Conservation (phyloP, 768 basidiomycete species). For the Pisolithus marmoratus region DNA sequence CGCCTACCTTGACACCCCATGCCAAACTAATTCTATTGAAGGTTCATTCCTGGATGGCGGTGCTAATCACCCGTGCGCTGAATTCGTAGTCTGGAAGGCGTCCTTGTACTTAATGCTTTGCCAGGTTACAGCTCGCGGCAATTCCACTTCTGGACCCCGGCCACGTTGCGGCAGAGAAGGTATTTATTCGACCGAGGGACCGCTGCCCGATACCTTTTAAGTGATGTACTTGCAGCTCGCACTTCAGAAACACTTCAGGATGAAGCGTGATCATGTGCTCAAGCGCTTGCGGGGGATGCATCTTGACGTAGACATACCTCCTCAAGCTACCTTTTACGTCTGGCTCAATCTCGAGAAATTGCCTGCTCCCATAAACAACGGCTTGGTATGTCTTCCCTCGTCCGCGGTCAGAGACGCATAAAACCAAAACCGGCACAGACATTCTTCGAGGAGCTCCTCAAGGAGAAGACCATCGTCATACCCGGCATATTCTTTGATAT, state of each 20-base stretch:
- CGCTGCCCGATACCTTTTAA: not conserved
- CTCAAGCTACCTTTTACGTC: slow-evolving; percentile 85
- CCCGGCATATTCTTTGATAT: slow-evolving; percentile 90
- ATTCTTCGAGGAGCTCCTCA: slow-evolving; percentile 92
- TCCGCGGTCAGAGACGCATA: not conserved
- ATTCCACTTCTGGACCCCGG: slow-evolving; percentile 73
- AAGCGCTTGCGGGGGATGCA: slow-evolving; percentile 72
- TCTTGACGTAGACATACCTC: slow-evolving; percentile 72
- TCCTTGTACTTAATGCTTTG: not conserved
- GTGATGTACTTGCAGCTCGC: slow-evolving; percentile 43
- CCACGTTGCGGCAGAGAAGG: slow-evolving; percentile 66
- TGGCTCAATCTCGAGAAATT: slow-evolving; percentile 85
- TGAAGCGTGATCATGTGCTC: slow-evolving; percentile 87
- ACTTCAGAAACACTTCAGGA: slow-evolving; percentile 86
- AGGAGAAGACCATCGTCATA: slow-evolving; percentile 86
- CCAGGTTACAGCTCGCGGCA: slow-evolving; percentile 81
- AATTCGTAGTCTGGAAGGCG: not conserved
- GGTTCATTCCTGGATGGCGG: slow-evolving; percentile 94
- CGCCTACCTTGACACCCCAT: not conserved
- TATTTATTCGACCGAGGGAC: slow-evolving; percentile 13
- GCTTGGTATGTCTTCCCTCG: slow-evolving; percentile 47
- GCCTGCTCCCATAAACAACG: slow-evolving; percentile 80
- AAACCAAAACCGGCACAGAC: slow-evolving; percentile 38
- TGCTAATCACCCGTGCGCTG: slow-evolving; percentile 80
- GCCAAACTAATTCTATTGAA: slow-evolving; percentile 9